A percentile compares a stretch with the other conserved stretches of the same genome.
Conservation (phyloP, 768 basidiomycete species). For the Infundibulicybe gibba region DNA sequence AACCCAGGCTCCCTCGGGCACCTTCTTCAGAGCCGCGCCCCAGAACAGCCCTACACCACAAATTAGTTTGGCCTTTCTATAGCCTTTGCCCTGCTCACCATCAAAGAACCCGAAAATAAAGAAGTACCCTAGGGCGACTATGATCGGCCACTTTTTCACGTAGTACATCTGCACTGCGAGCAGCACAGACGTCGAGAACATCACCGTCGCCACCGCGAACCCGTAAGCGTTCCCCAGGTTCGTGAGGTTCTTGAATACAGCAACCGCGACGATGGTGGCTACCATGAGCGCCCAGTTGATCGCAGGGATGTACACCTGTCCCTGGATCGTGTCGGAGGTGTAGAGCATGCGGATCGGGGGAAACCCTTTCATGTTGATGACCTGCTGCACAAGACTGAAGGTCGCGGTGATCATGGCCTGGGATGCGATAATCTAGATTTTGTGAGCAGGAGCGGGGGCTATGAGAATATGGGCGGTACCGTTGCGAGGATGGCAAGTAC, state of each 20-base stretch:
- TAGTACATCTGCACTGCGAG: slow-evolving; percentile 54
- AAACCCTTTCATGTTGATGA: slow-evolving; percentile 58
- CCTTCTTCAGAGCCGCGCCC: slow-evolving; percentile 59
- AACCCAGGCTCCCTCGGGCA: slow-evolving; percentile 67
- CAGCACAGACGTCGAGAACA: slow-evolving; percentile 58
- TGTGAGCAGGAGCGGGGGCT: background rate
- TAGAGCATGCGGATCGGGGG: slow-evolving; percentile 56
- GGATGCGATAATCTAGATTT: slow-evolving; percentile 49
- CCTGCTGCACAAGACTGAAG: slow-evolving; percentile 59
- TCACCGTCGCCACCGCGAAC: slow-evolving; percentile 63
- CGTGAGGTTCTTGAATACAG: slow-evolving; percentile 48
- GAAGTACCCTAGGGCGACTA: slow-evolving; percentile 43
- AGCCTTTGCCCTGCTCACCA: slow-evolving; percentile 34
- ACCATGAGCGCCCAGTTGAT: slow-evolving; percentile 60
- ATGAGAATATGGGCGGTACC: slow-evolving; percentile 26
- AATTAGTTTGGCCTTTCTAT: too few species aligned
- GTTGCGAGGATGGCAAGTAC: slow-evolving; percentile 64
- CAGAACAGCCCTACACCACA: slow-evolving; percentile 44
- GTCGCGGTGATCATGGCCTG: slow-evolving; percentile 71
- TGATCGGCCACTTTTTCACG: slow-evolving; percentile 45
- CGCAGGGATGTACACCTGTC: slow-evolving; percentile 64
- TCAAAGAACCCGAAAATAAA: slow-evolving; percentile 62
- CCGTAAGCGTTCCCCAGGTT: slow-evolving; percentile 61
- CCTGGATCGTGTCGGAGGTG: slow-evolving; percentile 57
- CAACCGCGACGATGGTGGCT: slow-evolving; percentile 49